Evolutionary conservation across 768 basidiomycete species (phyloP), one percentile per base, ranked within the genome.

Genomic region (Tricholoma hemisulphureum): DNA sequence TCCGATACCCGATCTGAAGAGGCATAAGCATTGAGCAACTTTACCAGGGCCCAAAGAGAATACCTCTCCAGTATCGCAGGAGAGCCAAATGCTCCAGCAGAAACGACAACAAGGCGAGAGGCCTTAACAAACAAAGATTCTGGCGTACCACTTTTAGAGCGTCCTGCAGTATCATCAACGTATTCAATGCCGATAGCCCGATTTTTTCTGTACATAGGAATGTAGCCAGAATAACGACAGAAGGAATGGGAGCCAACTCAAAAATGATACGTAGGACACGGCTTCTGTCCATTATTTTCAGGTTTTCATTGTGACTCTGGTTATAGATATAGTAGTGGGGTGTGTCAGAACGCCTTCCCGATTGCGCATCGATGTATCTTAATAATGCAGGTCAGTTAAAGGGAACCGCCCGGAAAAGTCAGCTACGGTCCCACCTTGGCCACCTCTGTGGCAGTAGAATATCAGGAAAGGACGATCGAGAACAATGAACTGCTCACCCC

Each of bases 1-100:
- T 2, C 91, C 91, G 54, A 95, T 86, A 6, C 91, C 89, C 0
- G 86, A 88, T 29, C 74, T 75, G 48, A 37, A 11, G n/a, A 48
- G 8, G 9, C 20, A 49, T 65, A 0, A 62, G 18, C 34, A 32
- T 56, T 34, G 58, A 10, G 20, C n/a, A 35, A 6, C n/a, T 2
- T 2, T 10, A 10, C 18, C 11, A 7, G 53, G 5, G 37, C 10
- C 1, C 3, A 14, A 16, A 24, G 16, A 8, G 34, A 20, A 20
- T 56, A 80, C 63, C 83, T 73, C 59, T 86, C 83, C 13, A 86
- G 70, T 21, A 86, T 82, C 1, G 79, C 66, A 4, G 83, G 80
- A 10, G 83, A 82, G 6, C 84, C 83, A 55, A 85, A 83, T 2
- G 83, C 75, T 0, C 83, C 84, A 3, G 77, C 76, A 2, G 80